A percentile compares a stretch with the other conserved stretches of the same genome.
phyloP scores from a whole-genome alignment of 208 protist species.

The Blechomonas ayalai region DNA sequence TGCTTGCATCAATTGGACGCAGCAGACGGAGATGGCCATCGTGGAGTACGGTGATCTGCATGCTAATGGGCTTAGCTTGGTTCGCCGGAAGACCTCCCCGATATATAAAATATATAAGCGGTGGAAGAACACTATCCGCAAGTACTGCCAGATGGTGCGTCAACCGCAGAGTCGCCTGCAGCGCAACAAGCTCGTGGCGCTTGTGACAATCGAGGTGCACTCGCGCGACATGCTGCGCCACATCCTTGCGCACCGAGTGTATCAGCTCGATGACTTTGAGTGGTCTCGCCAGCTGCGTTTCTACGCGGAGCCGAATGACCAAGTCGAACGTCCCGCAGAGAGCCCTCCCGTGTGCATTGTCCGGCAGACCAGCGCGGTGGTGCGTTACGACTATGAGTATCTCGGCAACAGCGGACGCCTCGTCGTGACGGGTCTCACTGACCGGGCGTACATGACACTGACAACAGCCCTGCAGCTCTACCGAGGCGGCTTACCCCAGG shows the following conservation, averaged over 20 bases:
- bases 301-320: conserved; percentile 84
- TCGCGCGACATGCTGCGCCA: conserved; percentile 95
- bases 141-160: conserved; percentile 94
- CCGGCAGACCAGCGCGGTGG: conserved; percentile 87
- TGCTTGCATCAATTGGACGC: conserved; percentile 95
- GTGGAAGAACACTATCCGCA: conserved; percentile 92
- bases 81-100: conserved; percentile 86
- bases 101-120: conserved; percentile 92
- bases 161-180: conserved; percentile 88
- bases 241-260: conserved; percentile 81
- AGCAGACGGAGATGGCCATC: conserved; percentile 87
- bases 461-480: conserved; percentile 95
- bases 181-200: conserved; percentile 93
- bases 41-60: conserved; percentile 82
- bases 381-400: conserved; percentile 98
- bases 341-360: conserved; percentile 76
- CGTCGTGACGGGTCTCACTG: conserved; percentile 97
- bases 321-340: conserved; percentile 19
- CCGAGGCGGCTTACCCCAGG: conserved; percentile 91
- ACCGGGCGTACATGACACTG: conserved; percentile 97
- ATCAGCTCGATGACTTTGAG: conserved; percentile 92
- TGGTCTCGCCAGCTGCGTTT: conserved; percentile 97
- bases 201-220: conserved; percentile 99
- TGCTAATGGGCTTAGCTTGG: conserved; percentile 54
- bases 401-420: conserved; percentile 95